phyloP scores from a whole-genome alignment of 495 filamentous ascomycete genomes.

The Penicillium atrosanguineum region DNA sequence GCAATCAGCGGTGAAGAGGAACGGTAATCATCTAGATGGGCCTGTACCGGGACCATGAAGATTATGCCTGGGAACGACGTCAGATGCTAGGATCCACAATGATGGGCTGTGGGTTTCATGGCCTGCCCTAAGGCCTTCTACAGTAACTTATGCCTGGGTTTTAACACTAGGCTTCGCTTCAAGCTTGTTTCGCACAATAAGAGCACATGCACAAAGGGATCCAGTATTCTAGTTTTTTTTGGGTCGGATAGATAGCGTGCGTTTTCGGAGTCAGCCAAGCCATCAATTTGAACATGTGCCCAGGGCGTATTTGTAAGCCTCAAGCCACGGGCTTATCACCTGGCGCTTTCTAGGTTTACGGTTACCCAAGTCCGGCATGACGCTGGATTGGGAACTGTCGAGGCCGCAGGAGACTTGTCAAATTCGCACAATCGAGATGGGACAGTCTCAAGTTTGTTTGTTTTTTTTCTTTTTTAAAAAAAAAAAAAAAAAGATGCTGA shows the following conservation, averaged over 20 bases:
- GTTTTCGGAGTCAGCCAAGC: not conserved
- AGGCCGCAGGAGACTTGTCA: not conserved
- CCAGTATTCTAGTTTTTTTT: not conserved
- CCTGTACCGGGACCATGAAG: not conserved
- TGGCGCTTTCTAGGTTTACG: not conserved
- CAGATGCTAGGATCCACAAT: not conserved
- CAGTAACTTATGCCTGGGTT: no score
- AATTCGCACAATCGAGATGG: not conserved
- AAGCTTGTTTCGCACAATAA: not conserved
- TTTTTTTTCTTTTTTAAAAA: no score
- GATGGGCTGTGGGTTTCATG: not conserved
- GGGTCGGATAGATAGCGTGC: not conserved
- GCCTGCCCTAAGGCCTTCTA: not conserved
- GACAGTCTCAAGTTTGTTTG: not conserved
- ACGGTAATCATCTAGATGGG: not conserved
- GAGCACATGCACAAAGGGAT: not conserved
- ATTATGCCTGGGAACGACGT: not conserved
- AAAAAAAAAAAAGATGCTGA: not conserved
- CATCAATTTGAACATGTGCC: not conserved
- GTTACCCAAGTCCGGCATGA: not conserved
- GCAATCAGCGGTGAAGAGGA: not conserved
- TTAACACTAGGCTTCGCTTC: not conserved
- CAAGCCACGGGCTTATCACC: not conserved
- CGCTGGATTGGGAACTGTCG: not conserved
- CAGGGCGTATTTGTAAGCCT: not conserved